Base-by-base conservation (phyloP, 176 grass and related monocot genomes). In the Coix lacrymajobi region DNA sequence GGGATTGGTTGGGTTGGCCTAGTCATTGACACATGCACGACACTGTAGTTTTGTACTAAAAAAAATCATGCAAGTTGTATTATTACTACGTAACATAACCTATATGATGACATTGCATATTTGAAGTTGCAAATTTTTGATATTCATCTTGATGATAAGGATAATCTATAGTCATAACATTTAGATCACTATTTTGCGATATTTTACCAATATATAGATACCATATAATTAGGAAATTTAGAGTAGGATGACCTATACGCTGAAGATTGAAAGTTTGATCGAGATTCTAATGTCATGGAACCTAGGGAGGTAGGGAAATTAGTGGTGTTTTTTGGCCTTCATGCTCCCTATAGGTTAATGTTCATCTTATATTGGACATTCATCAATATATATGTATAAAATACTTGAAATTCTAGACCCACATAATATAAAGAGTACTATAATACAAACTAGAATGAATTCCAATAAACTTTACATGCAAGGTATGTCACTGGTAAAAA, bases 1-100 rank as follows among this genome's bases (percentile, higher is more conserved):
- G 15, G 25, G 14, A 16, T 68, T 56, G 24, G 66, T 54, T 70
- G 66, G 56, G 25, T 64, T 83, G 66, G 66, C 66, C 56, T 72
- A 83, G 66, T 88, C 74, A 78, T 71, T 48, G 71, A 38, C 30
- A 12, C n/a, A 82, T 39, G 10, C 1, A 54, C 37, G 7, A 52
- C 11, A 82, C 36, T 48, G 64, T 15, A 15, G 6, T 29, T 20
- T 52, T 52, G 19, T 52, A 22, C 19, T 52, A 52, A 8, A 36
- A 17, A 74, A 7, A 33, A 20, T 22, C 5, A 1, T 1, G 0
- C 28, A 1, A 31, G 3, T 26, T 70, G 26, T 70, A 14, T 15
- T 16, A 15, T 69, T 70, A 70, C 38, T 15, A 14, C 14, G 6
- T 19, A 30, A 48, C 3, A 17, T 17, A 9, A 26, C 56, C n/a